Percentiles rank a stretch among this genome's conserved stretches.
phyloP scores from a whole-genome alignment of 2,329 filamentous ascomycete species.

The Tolypocladium cylindrosporum region DNA sequence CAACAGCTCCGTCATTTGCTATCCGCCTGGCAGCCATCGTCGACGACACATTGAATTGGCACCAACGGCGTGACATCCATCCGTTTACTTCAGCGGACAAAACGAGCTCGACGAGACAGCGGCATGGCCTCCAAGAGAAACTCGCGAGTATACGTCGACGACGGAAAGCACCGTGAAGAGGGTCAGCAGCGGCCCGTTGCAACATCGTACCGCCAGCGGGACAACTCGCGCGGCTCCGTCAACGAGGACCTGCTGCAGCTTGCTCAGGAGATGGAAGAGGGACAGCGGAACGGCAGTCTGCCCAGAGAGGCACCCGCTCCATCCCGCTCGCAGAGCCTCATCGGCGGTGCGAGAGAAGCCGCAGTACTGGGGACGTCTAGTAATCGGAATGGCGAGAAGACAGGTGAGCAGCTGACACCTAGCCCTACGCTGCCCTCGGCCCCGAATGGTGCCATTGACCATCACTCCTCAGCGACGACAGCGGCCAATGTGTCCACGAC shows the following conservation, averaged over 20 bases:
- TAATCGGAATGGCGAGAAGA: background rate
- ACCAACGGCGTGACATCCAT: background rate
- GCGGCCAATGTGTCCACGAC: conserved; percentile 1
- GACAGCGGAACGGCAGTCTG: conserved; percentile 6
- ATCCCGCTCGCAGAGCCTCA: conserved; percentile 9
- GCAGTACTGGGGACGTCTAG: background rate
- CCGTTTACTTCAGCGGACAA: background rate
- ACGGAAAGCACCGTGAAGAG: conserved; percentile 7
- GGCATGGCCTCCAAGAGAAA: conserved; percentile 14
- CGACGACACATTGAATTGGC: background rate
- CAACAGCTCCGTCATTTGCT: background rate
- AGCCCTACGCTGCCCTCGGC: background rate
- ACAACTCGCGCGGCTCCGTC: conserved; percentile 17
- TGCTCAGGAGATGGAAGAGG: conserved; percentile 13
- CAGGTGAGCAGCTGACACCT: background rate
- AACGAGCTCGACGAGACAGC: background rate
- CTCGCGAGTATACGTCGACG: conserved; percentile 11
- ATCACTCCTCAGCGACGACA: background rate
- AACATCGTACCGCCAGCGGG: conserved; percentile 16
- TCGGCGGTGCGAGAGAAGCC: background rate
- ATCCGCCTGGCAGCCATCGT: background rate
- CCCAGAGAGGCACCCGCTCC: conserved; percentile 8
- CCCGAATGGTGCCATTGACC: background rate
- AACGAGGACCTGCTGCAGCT: conserved; percentile 15
- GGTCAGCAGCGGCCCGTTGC: conserved; percentile 4